Evolutionary conservation across 2,329 filamentous ascomycete species (phyloP), one percentile per base, ranked within the genome.

Genomic region (Monilinia polystroma): DNA sequence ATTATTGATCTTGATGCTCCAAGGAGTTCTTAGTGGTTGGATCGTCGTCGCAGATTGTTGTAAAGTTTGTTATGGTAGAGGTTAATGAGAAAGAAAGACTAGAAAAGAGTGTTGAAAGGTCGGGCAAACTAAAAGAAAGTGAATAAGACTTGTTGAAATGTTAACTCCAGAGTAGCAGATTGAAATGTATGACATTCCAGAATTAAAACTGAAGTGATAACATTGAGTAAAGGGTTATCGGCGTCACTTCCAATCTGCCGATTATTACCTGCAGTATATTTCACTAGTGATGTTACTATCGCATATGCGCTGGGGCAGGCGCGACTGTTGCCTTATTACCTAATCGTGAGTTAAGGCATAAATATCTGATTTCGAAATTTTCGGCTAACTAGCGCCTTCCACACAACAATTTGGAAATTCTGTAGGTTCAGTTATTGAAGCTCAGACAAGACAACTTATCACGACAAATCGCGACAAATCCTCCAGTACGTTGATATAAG

Each of bases 381-480:
- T 59, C 63, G 55, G 63, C 51, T 60, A 60, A 60, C 63, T 66
- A 58, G 64, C 45, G 54, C 45, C 45, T 63, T 68, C 52, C 66
- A 67, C 60, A 62, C 59, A 35, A 53, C 47, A 71, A 68, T 71
- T 68, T 68, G 54, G 67, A 71, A 72, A 63, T 69, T 70, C 58
- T 41, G 20, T 16, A 51, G 58, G 29, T 32, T 38, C 12, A 32
- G 18, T 54, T 49, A 49, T 7, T 62, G 56, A 66, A 62, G 64
- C 47, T 62, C 6, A 66, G 70, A 70, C 69, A 62, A 69, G 64
- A 68, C 60, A 70, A 70, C 66, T 60, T 71, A 69, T 65, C 66
- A 70, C 68, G 67, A 68, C 71, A 70, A 69, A 65, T 71, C 68
- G 62, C 70, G 72, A 72, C 72, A 69, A 66, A 68, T 68, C 70